Evolutionary conservation across 1,284 basidiomycete genomes (phyloP), one percentile per base, ranked within the genome.

Genomic region (Tilletia walkeri): DNA sequence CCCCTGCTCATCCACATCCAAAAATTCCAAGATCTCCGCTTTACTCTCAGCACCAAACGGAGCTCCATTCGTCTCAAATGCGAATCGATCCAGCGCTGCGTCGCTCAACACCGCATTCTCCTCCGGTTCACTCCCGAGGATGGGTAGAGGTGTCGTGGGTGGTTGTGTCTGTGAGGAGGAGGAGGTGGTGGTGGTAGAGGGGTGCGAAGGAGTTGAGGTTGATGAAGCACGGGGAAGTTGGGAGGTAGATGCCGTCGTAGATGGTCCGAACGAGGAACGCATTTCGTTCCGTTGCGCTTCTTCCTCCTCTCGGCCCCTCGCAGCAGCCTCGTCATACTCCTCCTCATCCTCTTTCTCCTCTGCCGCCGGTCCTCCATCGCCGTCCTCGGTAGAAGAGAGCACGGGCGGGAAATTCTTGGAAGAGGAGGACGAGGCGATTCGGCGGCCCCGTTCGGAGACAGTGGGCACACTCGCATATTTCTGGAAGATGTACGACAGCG

Each of bases 1-100:
- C 24, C 54, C 54, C 20, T 56, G 20, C 12, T 56, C 54, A 34
- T 56, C 54, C 20, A 56, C 54, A 34, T 56, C 54, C 24, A 56
- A 34, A 34, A 56, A 56, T 14, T 56, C 54, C 24, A 56, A 34
- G 4, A 56, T 56, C 54, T 56, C 54, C 20, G 54, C 54, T 24
- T 56, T 56, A 24, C 54, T 56, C 54, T 56, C 54, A 14, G 54
- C 54, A 14, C 54, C 54, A 56, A 56, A 56, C 54, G 54, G 54
- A n/a, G 54, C 54, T 14, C 54, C 54, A 56, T 56, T 56, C 54
- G 54, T 56, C 54, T 56, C 54, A 56, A 56, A 56, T 3, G 54
- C 54, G 20, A 56, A 56, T 1, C 54, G 54, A 34, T 56, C 54
- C n/a, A 56, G 20, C 54, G 54, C 54, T 30, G 54, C 54, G 24